Percentiles rank a stretch among this genome's conserved stretches.
phyloP scores from a whole-genome alignment of 2,329 filamentous ascomycete genomes.

The Nothophoma quercina region DNA sequence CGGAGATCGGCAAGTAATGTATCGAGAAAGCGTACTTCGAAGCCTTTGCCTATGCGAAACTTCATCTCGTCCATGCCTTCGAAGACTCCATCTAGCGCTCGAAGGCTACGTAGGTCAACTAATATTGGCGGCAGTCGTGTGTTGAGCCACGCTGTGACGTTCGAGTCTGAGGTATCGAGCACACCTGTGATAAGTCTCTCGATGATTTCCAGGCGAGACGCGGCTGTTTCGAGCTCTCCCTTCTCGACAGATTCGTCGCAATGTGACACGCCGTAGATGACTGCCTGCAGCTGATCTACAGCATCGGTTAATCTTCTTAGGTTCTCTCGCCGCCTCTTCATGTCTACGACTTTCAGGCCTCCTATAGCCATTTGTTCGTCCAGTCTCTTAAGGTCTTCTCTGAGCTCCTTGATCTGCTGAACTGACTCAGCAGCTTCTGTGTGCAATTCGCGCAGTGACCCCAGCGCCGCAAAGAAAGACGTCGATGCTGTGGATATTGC shows the following conservation, averaged over 20 bases:
- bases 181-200: constrained; percentile 84
- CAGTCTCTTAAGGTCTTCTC: constrained; percentile 79
- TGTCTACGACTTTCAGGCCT: constrained; percentile 84
- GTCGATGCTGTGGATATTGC: constrained; percentile 96
- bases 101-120: constrained; percentile 77
- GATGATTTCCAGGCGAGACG: constrained; percentile 77
- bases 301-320: constrained; percentile 81
- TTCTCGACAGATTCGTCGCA: constrained; percentile 85
- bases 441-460: constrained; percentile 88
- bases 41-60: constrained; percentile 83
- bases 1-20: constrained; percentile 81
- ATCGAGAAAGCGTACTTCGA: constrained; percentile 80
- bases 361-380: constrained; percentile 87
- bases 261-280: constrained; percentile 75
- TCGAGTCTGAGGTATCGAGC: constrained; percentile 50
- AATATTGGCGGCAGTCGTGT: constrained; percentile 52
- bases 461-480: constrained; percentile 93
- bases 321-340: constrained; percentile 83
- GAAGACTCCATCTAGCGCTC: constrained; percentile 80
- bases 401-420: constrained; percentile 78
- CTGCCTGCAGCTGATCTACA: constrained; percentile 79
- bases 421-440: constrained; percentile 93
- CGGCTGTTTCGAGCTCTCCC: constrained; percentile 82
- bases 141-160: constrained; percentile 43
- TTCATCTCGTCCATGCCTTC: constrained; percentile 79